phyloP scores from a whole-genome alignment of 106 monocot genomes.

The Gastrodia elata region DNA sequence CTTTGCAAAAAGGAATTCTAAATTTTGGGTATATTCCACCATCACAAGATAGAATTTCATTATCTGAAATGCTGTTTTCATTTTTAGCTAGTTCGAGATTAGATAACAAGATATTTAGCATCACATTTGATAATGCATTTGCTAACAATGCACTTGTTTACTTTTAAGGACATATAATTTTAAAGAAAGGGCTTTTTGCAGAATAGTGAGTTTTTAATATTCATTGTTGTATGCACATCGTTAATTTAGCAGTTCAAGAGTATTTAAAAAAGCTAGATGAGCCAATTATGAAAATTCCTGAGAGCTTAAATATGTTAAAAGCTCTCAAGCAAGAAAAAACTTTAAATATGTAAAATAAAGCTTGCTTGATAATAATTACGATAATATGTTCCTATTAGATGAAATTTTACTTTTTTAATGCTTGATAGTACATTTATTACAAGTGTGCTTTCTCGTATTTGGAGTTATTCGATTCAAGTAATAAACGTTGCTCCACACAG shows the following conservation, averaged over 20 bases:
- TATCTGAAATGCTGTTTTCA: not conserved
- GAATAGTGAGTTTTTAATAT: constrained; percentile 2
- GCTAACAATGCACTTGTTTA: no score
- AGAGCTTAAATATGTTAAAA: not conserved
- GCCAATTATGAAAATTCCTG: not conserved
- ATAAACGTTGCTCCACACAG: constrained; percentile 5
- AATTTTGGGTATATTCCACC: no score
- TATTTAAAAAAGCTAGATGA: not conserved
- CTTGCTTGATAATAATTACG: constrained; percentile 1
- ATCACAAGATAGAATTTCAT: not conserved
- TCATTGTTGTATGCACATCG: not conserved
- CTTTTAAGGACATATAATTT: not conserved
- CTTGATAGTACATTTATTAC: constrained; percentile 6
- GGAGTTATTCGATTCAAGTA: not conserved
- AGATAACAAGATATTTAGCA: not conserved
- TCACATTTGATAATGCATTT: not conserved
- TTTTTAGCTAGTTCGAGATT: not conserved
- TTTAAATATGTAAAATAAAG: not conserved
- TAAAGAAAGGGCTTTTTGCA: not conserved
- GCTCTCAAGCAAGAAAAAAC: constrained; percentile 2
- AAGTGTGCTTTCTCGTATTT: not conserved
- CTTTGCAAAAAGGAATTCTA: not conserved
- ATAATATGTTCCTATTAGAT: constrained; percentile 7
- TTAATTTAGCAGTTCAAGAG: constrained; percentile 10
- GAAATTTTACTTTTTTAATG: constrained; percentile 7